phyloP scores from a whole-genome alignment of 768 basidiomycete species.

The Baorangia bicolor region DNA sequence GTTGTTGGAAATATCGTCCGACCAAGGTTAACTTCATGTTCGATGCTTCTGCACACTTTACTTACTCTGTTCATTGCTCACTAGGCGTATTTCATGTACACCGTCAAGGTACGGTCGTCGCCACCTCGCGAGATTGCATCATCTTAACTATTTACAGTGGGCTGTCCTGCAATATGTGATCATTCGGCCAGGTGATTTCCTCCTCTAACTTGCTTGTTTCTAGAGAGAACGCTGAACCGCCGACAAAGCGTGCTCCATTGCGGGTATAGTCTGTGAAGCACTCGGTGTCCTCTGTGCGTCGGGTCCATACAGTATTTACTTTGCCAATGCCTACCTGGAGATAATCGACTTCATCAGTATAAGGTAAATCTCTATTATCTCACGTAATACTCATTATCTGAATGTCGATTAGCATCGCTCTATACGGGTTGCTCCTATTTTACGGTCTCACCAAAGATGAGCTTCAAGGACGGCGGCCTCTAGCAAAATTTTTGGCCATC shows the following conservation, averaged over 20 bases:
- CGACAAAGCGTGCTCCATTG: conserved; percentile 46
- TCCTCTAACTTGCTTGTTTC: neutral
- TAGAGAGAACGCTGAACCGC: conserved; percentile 4
- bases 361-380: conserved; percentile 43
- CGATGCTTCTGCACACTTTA: neutral
- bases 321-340: conserved; percentile 69
- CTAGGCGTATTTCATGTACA: conserved; percentile 86
- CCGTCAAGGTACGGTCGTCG: conserved; percentile 60
- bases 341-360: conserved; percentile 80
- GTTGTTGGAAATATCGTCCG: conserved; percentile 78
- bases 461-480: conserved; percentile 69
- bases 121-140: neutral
- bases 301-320: conserved; percentile 55
- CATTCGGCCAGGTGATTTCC: conserved; percentile 50
- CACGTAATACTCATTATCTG: neutral
- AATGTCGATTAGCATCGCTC: conserved; percentile 55
- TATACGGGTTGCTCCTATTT: conserved; percentile 84
- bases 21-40: conserved; percentile 53
- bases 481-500: conserved; percentile 85
- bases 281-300: conserved; percentile 68
- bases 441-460: conserved; percentile 82
- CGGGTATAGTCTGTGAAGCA: conserved; percentile 75
- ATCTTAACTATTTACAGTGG: conserved; percentile 51
- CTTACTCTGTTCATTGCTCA: conserved; percentile 6
- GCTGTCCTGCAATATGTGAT: conserved; percentile 87